These are phyloP conservation scores for Irpex sp. DNA, from an alignment of 1,284 basidiomycete species.

Conservation along the genomic window DNA sequence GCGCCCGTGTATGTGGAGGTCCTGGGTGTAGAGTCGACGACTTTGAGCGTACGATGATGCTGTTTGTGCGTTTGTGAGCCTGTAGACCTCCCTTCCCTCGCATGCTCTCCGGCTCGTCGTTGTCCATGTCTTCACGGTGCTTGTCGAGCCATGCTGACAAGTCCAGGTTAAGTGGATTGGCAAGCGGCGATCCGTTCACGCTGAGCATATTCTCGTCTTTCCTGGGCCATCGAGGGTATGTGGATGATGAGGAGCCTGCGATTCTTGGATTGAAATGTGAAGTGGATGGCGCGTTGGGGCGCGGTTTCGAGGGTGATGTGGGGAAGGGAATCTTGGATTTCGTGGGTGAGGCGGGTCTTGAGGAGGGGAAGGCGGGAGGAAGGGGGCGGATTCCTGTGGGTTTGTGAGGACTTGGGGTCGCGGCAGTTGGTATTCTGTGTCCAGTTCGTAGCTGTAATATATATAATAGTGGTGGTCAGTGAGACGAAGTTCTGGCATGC, in stretches of 20 bases:
- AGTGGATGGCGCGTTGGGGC: constrained; percentile 51
- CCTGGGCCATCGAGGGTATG: constrained; percentile 55
- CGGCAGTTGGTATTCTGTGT: constrained; percentile 27
- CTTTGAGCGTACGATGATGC: constrained; percentile 59
- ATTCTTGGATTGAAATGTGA: constrained; percentile 66
- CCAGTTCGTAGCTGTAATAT: constrained; percentile 16
- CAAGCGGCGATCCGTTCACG: constrained; percentile 70
- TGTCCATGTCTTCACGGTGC: constrained; percentile 12
- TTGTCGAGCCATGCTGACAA: constrained; percentile 27
- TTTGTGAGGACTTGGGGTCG: constrained; percentile 56
- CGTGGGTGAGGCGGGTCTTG: constrained; percentile 44
- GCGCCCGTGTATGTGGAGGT: constrained; percentile 40
- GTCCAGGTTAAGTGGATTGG: constrained; percentile 61
- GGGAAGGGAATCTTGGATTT: constrained; percentile 11
- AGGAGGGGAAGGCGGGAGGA: constrained; percentile 24
- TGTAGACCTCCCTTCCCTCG: constrained; percentile 9
- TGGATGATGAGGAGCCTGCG: constrained; percentile 57
- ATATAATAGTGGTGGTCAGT: neutral
- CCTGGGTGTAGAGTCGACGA: constrained; percentile 3
- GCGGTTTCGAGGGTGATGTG: constrained; percentile 42
- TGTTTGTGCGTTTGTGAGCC: constrained; percentile 46
- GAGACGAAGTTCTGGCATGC: neutral
- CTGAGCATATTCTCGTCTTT: constrained; percentile 70
- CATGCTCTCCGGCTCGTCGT: constrained; percentile 16
- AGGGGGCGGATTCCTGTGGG: constrained; percentile 21